Evolutionary conservation across 163 green algal species (phyloP), one percentile per base, ranked within the genome.

Genomic region (Chlamydomonas reinhardtii): DNA sequence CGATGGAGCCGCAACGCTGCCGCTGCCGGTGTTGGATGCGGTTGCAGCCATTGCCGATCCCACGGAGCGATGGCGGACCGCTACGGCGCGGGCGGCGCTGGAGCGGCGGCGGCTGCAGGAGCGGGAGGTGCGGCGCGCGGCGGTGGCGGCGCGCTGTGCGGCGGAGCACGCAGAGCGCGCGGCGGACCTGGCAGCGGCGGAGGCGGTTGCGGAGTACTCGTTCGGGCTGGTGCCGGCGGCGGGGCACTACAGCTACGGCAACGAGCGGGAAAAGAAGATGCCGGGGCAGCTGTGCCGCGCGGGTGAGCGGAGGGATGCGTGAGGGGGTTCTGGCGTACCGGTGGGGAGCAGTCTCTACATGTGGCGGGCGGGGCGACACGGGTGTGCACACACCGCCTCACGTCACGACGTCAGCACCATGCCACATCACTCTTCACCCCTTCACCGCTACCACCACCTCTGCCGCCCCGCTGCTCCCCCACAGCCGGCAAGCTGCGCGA

Each of bases 401-500:
- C n/a, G n/a, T n/a, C n/a, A n/a, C n/a, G n/a, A n/a, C n/a, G n/a
- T n/a, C n/a, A n/a, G n/a, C n/a, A n/a, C n/a, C n/a, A n/a, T 8
- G 39, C 39, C 39, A 8, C 39, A 48, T 48, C 39, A 8, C 39
- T 48, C 39, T 8, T 8, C 39, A 48, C 39, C 39, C 8, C 39
- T 8, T 8, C 8, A 8, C 39, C 39, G 39, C 39, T 48, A 8
- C 39, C 48, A 56, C 48, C 48, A 17, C 9, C 14, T 19, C 19
- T 56, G 11, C 2, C 29, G 9, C 64, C 64, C 29, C 29, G 29
- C 64, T 29, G 27, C 15, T 29, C 64, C 29, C 27, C 29, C 64
- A 19, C 66, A 73, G 66, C 66, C 66, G 31, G 31, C 66, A 73
- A 73, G 66, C 66, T 73, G 66, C 66, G 66, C 6, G 66, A 73